phyloP scores from a whole-genome alignment of 306 rosid species.

The Alnus rubra region DNA sequence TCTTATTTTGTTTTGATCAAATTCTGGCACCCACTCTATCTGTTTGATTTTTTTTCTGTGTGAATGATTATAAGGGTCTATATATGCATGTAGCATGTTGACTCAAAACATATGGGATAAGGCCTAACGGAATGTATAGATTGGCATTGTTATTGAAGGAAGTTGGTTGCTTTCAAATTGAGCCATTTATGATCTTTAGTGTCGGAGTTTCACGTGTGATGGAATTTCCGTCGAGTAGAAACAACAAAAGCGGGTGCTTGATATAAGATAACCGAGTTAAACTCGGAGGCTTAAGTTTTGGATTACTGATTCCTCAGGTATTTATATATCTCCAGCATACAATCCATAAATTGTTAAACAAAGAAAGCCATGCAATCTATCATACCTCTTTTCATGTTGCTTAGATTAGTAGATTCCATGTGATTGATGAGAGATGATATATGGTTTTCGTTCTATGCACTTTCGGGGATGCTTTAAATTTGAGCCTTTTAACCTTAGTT shows the following conservation, averaged over 20 bases:
- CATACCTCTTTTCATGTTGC: not conserved
- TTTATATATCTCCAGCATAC: no score
- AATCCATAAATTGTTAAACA: no score
- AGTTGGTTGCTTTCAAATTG: no score
- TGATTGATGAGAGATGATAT: not conserved
- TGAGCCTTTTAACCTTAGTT: not conserved
- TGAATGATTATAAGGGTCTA: not conserved
- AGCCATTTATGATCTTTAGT: no score
- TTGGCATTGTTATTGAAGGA: not conserved
- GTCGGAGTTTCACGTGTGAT: no score
- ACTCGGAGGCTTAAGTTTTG: no score
- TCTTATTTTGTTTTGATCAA: not conserved
- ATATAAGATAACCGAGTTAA: no score
- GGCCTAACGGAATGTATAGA: not conserved
- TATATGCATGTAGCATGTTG: not conserved
- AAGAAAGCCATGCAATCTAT: not conserved
- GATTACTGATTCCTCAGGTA: no score
- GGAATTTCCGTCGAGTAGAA: no score
- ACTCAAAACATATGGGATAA: not conserved
- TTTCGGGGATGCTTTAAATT: not conserved
- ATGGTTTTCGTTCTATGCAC: not conserved
- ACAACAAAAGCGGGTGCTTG: no score
- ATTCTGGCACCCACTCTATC: not conserved
- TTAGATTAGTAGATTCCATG: not conserved
- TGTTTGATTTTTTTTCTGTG: constrained; percentile 16